phyloP scores from a whole-genome alignment of 495 filamentous ascomycete species.

The Penicillium waksmanii region DNA sequence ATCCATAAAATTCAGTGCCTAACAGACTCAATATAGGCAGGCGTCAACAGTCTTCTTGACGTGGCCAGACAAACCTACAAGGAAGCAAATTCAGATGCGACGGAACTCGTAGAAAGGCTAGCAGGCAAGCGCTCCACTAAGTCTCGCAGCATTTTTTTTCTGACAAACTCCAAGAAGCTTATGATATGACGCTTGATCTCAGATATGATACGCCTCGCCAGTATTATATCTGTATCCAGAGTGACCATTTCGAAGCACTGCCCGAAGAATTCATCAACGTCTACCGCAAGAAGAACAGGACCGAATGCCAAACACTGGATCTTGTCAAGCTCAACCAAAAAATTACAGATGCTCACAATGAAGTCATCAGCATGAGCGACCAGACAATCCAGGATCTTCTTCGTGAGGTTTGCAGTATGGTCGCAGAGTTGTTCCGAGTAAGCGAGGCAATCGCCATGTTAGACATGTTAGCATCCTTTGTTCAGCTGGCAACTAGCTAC shows the following conservation, averaged over 20 bases:
- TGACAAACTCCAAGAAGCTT: constrained; percentile 51
- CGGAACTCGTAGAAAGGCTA: constrained; percentile 68
- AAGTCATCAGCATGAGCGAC: constrained; percentile 76
- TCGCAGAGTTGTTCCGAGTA: constrained; percentile 72
- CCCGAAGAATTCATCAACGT: constrained; percentile 79
- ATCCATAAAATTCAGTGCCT: constrained; percentile 15
- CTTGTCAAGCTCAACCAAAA: constrained; percentile 77
- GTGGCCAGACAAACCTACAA: constrained; percentile 86
- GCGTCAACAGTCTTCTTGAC: constrained; percentile 84
- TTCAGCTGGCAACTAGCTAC: constrained; percentile 71
- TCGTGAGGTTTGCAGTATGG: constrained; percentile 64
- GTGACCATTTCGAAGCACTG: constrained; percentile 64
- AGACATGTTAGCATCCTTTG: constrained; percentile 88
- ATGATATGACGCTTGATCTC: constrained; percentile 65
- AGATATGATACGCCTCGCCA: constrained; percentile 76
- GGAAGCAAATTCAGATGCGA: constrained; percentile 76
- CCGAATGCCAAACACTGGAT: constrained; percentile 85
- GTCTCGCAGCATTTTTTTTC: neutral
- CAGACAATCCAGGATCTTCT: constrained; percentile 71
- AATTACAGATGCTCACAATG: constrained; percentile 76
- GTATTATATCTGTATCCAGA: constrained; percentile 76
- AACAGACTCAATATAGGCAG: constrained; percentile 56
- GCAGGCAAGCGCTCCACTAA: constrained; percentile 45
- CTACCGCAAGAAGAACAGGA: constrained; percentile 67
- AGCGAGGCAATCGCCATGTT: constrained; percentile 88